Evolutionary conservation across 495 filamentous ascomycete species (phyloP), one percentile per base, ranked within the genome.

Genomic region (Hypoxylon lenormandii): DNA sequence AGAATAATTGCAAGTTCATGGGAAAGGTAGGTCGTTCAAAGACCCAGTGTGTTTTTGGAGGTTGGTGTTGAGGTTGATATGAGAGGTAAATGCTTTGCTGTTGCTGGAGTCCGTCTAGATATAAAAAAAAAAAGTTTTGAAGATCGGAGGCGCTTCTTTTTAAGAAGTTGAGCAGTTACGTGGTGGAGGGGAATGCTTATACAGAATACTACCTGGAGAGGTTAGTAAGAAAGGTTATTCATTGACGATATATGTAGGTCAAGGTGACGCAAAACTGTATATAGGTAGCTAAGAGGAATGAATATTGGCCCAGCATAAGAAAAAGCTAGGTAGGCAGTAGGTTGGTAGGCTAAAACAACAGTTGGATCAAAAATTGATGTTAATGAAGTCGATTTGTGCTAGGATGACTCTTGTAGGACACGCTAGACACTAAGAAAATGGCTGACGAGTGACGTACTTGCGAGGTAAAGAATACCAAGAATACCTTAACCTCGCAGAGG

Each of bases 331-430:
- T 54, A 56, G 33, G 60, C 67, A 45, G 1, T n/a, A n/a, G n/a
- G n/a, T n/a, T n/a, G n/a, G 59, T 5, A 48, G 23, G 30, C 30
- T 36, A 36, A 36, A 13, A 40, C 5, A 70, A 30, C 51, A 48
- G 45, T 70, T 70, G 56, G 56, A 61, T 66, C 62, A 63, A 71
- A 59, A 71, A 59, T 63, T 63, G 68, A 71, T 71, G 68, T 66
- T 62, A 71, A 22, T 62, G 42, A 55, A 42, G 45, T 62, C 42
- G 36, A 55, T 61, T 60, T 16, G 50, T 59, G 26, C 67, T 60
- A 42, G 48, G 50, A 56, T 53, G 45, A 61, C 60, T 51, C 26
- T 42, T 21, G 22, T 28, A 57, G 52, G 46, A 70, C 67, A 52
- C 33, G 10, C 28, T 19, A 43, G 18, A 13, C 67, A 11, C 61